Evolutionary conservation across 2,329 filamentous ascomycete genomes (phyloP), one percentile per base, ranked within the genome.

Genomic region (Pseudocercospora crystallina): DNA sequence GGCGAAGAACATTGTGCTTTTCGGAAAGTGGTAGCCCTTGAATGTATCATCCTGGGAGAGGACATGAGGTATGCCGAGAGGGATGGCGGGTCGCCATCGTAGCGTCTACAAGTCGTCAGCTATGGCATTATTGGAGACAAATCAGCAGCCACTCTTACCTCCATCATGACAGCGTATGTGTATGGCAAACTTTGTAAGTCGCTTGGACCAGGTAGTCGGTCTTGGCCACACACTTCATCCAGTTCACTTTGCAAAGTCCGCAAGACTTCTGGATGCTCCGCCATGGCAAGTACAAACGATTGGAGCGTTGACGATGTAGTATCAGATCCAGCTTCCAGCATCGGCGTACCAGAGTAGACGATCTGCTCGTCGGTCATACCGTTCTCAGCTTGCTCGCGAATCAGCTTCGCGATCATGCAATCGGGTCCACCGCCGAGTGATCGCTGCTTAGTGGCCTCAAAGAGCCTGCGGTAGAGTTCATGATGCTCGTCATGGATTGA

Each of bases 271-370:
- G 61, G 62, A 14, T 51, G 56, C 2, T 57, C 47, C 2, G 58
- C 40, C 61, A 67, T 65, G 4, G 64, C 66, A 36, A 63, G 67
- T 2, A 73, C 61, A 43, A 71, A 69, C 1, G 65, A 60, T 13
- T 71, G 57, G 4, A 73, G 62, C 1, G 68, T 60, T 1, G 58
- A 59, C 1, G 64, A 61, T 14, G 35, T 38, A 8, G 35, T 38
- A 38, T 38, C 35, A 14, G 11, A n/a, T 8, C 35, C 35, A 38
- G 35, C 35, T 7, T n/a, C 13, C 35, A 38, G n/a, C 11, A 38
- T 38, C 8, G 35, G 11, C 7, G 8, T 14, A 8, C 11, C 35
- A 8, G n/a, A 11, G 13, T 38, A 38, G 8, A 38, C 13, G 35
- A 38, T 38, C 8, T 38, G 11, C 11, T 11, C 35, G 15, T 38